phyloP scores from a whole-genome alignment of 1,284 basidiomycete genomes.

The Trametes hirsuta region DNA sequence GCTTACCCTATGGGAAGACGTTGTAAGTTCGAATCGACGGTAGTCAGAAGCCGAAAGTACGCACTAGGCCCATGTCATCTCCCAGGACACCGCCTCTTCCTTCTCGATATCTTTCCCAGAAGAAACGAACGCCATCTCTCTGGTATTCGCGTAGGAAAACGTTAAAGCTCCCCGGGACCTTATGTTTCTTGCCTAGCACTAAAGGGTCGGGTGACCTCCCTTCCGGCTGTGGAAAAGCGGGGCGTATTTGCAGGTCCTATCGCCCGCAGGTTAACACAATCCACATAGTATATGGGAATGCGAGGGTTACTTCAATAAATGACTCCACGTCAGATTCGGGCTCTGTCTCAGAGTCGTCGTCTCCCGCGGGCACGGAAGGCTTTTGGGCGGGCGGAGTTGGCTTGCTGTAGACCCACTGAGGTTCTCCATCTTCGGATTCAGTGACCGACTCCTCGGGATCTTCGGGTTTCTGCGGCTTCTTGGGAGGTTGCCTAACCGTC shows the following conservation, averaged over 20 bases:
- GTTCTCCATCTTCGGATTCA: neutral
- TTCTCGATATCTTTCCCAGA: conserved; percentile 68
- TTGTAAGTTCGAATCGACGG: neutral
- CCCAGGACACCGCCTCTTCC: conserved; percentile 76
- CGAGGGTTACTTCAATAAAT: conserved; percentile 3
- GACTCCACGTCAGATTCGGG: conserved; percentile 21
- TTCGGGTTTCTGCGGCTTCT: conserved; percentile 11
- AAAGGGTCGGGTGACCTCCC: conserved; percentile 43
- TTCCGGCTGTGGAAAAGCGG: conserved; percentile 52
- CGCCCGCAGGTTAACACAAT: neutral
- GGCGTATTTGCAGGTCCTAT: conserved; percentile 42
- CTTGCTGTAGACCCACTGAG: neutral
- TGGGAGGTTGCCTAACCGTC: neutral
- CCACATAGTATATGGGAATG: neutral
- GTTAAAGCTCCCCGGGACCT: conserved; percentile 75
- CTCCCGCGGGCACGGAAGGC: neutral
- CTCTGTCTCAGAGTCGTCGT: conserved; percentile 27
- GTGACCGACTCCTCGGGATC: neutral
- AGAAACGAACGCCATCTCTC: conserved; percentile 78
- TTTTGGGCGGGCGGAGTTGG: neutral
- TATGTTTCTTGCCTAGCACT: conserved; percentile 41
- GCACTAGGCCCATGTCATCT: conserved; percentile 88
- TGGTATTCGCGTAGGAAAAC: conserved; percentile 84
- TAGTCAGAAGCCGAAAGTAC: conserved; percentile 27
- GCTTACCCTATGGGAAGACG: neutral